Evolutionary conservation across 257 asterid genomes (phyloP), one percentile per base, ranked within the genome.

Genomic region (Salvia miltiorrhiza): DNA sequence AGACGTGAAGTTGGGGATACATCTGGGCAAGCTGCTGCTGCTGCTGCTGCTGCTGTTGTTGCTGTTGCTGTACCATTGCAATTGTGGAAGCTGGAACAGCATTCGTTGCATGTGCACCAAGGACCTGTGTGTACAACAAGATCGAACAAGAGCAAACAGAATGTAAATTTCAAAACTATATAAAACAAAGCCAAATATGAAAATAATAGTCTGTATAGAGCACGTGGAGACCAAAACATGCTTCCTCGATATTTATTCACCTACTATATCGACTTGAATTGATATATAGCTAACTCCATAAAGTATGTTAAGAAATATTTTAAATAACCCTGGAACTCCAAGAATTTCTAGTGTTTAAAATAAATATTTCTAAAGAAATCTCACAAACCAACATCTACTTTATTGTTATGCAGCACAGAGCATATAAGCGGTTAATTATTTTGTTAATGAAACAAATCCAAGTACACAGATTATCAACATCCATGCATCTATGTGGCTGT

Each of bases 1-100:
- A 84, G 58, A 89, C 88, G 39, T 87, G 96, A 70, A 93, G 85
- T 23, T 90, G 97, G 71, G 96, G 96, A 80, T 87, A 94, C 96
- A 94, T 87, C 90, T 94, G 99, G 7, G 97, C 89, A 60, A 94
- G 77, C 71, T 89, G 85, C 16, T 85, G 75, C 1, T 52, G 73
- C 2, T 67, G 73, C 1, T 67, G 73, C 0, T 68, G 91, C 56
- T 86, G 90, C 43, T 87, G 85, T 26, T 83, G 89, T 49, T 84
- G 66, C 7, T 50, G 93, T 26, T 89, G 97, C 24, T 88, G 98
- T 37, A 81, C 81, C 95, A 84, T 84, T 47, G 90, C 84, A 60
- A 87, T 78, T 58, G 95, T 70, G 28, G 96, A 77, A 43, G 87
- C 75, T 67, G 97, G 86, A 53, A 83, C 56, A 54, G 82, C 61